Percentiles rank a stretch among this genome's conserved stretches.
Conservation (phyloP, 768 basidiomycete species). For the Lactarius akahatsu region DNA sequence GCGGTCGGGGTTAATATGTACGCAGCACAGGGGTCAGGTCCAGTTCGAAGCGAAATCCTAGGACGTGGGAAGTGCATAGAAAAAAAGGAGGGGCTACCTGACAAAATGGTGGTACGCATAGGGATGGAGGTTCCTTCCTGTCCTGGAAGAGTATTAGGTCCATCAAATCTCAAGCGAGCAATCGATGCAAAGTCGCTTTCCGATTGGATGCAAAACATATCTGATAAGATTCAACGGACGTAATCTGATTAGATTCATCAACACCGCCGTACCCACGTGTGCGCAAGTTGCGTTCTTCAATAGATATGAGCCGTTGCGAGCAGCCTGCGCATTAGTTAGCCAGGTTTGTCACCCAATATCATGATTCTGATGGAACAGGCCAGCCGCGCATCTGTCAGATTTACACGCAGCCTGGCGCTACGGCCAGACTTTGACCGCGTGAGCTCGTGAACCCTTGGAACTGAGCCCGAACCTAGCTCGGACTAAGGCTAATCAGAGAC, state of each 20-base stretch:
- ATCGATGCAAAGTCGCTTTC: background rate
- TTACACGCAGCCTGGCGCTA: background rate
- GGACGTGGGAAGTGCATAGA: background rate
- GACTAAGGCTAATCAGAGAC: background rate
- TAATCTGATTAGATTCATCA: too few species aligned
- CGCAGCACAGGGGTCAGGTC: background rate
- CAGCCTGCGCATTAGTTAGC: too few species aligned
- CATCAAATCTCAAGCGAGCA: background rate
- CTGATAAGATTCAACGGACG: slow-evolving; percentile 6
- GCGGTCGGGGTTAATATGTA: background rate
- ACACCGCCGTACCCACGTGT: too few species aligned
- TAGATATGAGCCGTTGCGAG: too few species aligned
- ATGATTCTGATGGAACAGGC: background rate
- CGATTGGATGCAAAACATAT: background rate
- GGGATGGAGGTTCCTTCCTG: background rate
- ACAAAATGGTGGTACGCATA: background rate
- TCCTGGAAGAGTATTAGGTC: background rate
- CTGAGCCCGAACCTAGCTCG: background rate
- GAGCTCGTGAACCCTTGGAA: background rate
- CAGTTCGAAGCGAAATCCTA: background rate
- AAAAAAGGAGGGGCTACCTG: background rate
- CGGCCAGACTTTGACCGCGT: too few species aligned
- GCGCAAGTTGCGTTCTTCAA: too few species aligned
- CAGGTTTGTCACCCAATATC: background rate
- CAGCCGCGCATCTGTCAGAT: background rate